These are phyloP conservation scores for Termitomyces sp. DNA, from an alignment of 768 basidiomycete species.

Conservation along the genomic window DNA sequence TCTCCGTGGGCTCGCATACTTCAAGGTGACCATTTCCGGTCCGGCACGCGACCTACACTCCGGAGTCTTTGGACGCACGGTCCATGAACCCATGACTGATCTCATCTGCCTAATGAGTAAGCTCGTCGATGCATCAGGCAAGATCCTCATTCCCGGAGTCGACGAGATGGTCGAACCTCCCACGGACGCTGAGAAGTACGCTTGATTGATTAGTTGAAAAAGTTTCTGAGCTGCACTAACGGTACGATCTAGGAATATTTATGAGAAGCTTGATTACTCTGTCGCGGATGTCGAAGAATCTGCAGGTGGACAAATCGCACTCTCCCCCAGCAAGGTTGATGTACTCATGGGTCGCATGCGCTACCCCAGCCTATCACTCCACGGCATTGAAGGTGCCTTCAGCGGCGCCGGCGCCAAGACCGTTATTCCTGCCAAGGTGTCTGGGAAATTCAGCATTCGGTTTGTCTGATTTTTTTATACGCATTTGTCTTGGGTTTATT, in stretches of 20 bases:
- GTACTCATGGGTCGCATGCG: conserved; percentile 95
- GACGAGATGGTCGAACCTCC: conserved; percentile 78
- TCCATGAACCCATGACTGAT: conserved; percentile 94
- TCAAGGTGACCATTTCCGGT: conserved; percentile 75
- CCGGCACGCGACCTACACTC: conserved; percentile 89
- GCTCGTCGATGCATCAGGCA: conserved; percentile 74
- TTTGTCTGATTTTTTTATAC: conserved; percentile 22
- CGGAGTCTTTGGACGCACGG: conserved; percentile 77
- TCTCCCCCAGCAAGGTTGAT: conserved; percentile 71
- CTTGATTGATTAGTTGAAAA: neutral
- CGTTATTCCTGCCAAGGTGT: conserved; percentile 86
- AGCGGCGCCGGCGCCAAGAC: conserved; percentile 81
- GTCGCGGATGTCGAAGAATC: conserved; percentile 69
- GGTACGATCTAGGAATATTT: conserved; percentile 41
- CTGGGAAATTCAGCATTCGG: conserved; percentile 94
- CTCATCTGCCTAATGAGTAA: conserved; percentile 79
- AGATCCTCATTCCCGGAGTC: conserved; percentile 85
- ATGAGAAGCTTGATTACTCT: conserved; percentile 69
- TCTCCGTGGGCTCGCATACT: conserved; percentile 84
- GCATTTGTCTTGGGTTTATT: neutral
- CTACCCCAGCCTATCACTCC: conserved; percentile 80
- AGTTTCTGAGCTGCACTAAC: neutral
- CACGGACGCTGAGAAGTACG: conserved; percentile 66
- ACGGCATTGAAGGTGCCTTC: conserved; percentile 96
- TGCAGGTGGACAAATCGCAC: conserved; percentile 69